These are phyloP conservation scores for Kuraishia molischiana DNA, from an alignment of 805 yeast species.

Conservation along the genomic window DNA sequence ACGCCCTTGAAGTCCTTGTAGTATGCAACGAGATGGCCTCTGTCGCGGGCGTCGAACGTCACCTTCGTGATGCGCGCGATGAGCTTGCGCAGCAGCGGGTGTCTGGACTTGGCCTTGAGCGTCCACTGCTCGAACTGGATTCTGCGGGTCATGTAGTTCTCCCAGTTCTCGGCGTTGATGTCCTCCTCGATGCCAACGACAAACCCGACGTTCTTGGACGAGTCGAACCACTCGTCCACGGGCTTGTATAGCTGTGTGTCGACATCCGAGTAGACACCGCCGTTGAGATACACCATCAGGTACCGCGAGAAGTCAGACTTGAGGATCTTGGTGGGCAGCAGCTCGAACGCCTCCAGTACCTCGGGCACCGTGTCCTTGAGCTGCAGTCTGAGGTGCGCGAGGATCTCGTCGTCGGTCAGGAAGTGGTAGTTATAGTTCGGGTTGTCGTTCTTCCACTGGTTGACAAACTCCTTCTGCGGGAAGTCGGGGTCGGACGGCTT, in stretches of 20 bases:
- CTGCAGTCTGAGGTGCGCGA: constrained; percentile 12
- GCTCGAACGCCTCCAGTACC: constrained; percentile 40
- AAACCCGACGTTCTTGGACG: constrained; percentile 40
- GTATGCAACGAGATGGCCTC: constrained; percentile 22
- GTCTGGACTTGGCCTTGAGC: constrained; percentile 50
- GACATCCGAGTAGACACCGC: constrained; percentile 55
- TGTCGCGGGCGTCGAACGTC: constrained; percentile 30
- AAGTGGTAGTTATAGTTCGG: constrained; percentile 19
- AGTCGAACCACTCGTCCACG: constrained; percentile 51
- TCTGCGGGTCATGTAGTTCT: constrained; percentile 37
- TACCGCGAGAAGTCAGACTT: constrained; percentile 50
- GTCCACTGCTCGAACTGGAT: constrained; percentile 58
- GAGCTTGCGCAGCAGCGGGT: constrained; percentile 46
- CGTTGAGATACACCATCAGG: constrained; percentile 39
- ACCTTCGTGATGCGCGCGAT: constrained; percentile 42
- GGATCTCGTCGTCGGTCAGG: constrained; percentile 14
- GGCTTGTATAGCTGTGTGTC: constrained; percentile 51
- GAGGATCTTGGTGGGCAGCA: constrained; percentile 42
- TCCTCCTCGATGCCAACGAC: constrained; percentile 48
- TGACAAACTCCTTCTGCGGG: constrained; percentile 19
- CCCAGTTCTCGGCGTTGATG: constrained; percentile 43
- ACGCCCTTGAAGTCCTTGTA: constrained; percentile 26
- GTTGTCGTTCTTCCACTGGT: constrained; percentile 23
- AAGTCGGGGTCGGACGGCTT: constrained; percentile 21
- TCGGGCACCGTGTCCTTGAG: constrained; percentile 32